These are phyloP conservation scores for Coprinopsis cinerea DNA, from an alignment of 768 basidiomycete genomes.

Conservation along the genomic window DNA sequence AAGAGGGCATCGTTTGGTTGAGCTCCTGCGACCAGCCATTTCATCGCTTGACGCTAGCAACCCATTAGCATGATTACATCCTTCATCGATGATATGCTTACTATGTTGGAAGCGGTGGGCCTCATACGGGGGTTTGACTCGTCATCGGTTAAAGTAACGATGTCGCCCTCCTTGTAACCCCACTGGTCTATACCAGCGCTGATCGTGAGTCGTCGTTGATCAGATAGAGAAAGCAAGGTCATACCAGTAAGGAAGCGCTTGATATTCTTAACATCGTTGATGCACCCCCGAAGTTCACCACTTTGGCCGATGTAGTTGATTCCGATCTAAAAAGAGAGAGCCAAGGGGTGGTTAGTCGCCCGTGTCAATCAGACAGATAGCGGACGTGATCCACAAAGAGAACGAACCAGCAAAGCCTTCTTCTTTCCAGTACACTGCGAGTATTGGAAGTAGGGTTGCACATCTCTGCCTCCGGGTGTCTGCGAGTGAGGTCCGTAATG, in stretches of 20 bases:
- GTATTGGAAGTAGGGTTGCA: constrained; percentile 74
- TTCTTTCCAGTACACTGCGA: constrained; percentile 85
- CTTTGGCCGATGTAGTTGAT: constrained; percentile 77
- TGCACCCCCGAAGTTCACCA: constrained; percentile 74
- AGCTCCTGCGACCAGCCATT: constrained; percentile 85
- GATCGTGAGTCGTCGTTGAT: no score
- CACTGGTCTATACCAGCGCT: constrained; percentile 36
- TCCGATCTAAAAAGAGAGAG: constrained; percentile 57
- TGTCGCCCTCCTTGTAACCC: constrained; percentile 71
- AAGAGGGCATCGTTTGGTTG: constrained; percentile 80
- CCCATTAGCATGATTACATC: no score
- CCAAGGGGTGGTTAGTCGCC: neutral
- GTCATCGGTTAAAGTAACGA: constrained; percentile 84
- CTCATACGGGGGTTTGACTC: constrained; percentile 48
- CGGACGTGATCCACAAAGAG: neutral
- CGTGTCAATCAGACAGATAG: neutral
- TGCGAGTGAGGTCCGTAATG: constrained; percentile 57
- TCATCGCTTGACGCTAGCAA: constrained; percentile 67
- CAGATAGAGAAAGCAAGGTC: neutral
- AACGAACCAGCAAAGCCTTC: constrained; percentile 80
- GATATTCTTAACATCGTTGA: constrained; percentile 87
- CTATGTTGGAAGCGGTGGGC: constrained; percentile 82
- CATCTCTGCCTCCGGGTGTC: constrained; percentile 34
- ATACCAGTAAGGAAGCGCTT: constrained; percentile 57
- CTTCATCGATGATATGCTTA: no score